These are phyloP conservation scores for Antitrichia curtipendula DNA, from an alignment of 225 moss, liverwort and hornwort genomes.

Conservation along the genomic window DNA sequence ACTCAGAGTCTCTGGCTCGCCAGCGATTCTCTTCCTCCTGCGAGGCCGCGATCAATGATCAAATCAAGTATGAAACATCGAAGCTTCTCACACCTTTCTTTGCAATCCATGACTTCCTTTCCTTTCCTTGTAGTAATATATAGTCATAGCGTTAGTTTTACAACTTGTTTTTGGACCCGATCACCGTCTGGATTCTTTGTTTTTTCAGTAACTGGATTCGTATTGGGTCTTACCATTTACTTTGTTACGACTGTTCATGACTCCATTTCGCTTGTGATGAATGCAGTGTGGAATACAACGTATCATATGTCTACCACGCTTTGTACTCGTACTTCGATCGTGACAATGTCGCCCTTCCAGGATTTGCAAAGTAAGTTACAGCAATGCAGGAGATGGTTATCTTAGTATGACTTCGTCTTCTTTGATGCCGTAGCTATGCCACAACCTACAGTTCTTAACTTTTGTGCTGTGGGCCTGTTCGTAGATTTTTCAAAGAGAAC, in stretches of 20 bases:
- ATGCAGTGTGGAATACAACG: slow-evolving; percentile 91
- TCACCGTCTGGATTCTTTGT: not conserved
- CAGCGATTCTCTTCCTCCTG: slow-evolving; percentile 41
- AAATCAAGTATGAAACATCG: slow-evolving; percentile 57
- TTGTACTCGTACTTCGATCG: slow-evolving; percentile 83
- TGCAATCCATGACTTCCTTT: not conserved
- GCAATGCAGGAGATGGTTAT: not conserved
- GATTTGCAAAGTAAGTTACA: slow-evolving; percentile 71
- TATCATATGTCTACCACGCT: slow-evolving; percentile 88
- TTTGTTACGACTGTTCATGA: not conserved
- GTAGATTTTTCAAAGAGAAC: slow-evolving; percentile 64
- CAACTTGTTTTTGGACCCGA: not conserved
- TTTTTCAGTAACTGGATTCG: not conserved
- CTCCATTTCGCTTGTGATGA: not conserved
- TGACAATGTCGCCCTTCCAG: slow-evolving; percentile 81
- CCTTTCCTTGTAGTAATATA: not conserved
- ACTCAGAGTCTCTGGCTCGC: slow-evolving; percentile 59
- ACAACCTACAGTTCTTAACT: not conserved
- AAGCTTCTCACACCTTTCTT: not conserved
- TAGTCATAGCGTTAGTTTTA: not conserved
- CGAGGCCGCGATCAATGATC: slow-evolving; percentile 80
- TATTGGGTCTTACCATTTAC: not conserved
- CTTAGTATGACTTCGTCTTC: not conserved
- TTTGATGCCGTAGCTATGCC: not conserved
- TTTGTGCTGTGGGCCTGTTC: not conserved